Base-by-base conservation (phyloP, 225 moss, liverwort and hornwort species). In the Marchantia polymorpha region DNA sequence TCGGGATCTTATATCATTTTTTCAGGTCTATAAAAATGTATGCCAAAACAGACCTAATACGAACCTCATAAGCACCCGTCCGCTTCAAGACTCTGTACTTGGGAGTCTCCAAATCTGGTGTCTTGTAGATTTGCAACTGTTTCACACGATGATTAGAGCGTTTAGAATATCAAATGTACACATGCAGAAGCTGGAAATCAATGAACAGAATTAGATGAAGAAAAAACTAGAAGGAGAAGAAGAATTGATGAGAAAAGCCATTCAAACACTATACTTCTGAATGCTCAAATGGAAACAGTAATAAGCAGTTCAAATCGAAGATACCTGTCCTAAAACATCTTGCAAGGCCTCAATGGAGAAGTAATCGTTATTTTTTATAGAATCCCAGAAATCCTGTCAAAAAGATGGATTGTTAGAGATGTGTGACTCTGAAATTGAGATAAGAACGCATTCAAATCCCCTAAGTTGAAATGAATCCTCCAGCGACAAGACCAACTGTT, bases 21-120 rank as follows among this genome's bases (percentile, higher is more conserved):
- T 39, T 39, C 39, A 39, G 39, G 39, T 39, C 39, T 64, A 23
- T 17, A 11, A 3, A 64, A 3, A 23, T 23, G 53, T 1, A 56
- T 39, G 39, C 5, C 39, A 39, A 39, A 39, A 2, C 39, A 39
- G 39, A 39, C 39, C 39, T 39, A 26, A 46, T 26, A 65, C 65
- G 78, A 73, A 97, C 96, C 93, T 97, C 86, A 85, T 99, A 99
- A 27, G 26, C 47, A 80, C 91, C 83, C 26, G 91, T 89, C 82
- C 95, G 87, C 85, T 90, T 99, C 74, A 99, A 69, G 60, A 90
- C 88, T 80, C 73, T 89, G 82, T 91, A 99, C 79, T 86, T 90
- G 3, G 97, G 97, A 10, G 93, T 99, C 79, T 94, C 97, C 77
- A 99, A 82, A 67, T 95, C 92, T 23, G 97, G 97, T 81, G 91